phyloP scores from a whole-genome alignment of 176 grass and related monocot genomes.

The Rhipidocladum racemiflorum region DNA sequence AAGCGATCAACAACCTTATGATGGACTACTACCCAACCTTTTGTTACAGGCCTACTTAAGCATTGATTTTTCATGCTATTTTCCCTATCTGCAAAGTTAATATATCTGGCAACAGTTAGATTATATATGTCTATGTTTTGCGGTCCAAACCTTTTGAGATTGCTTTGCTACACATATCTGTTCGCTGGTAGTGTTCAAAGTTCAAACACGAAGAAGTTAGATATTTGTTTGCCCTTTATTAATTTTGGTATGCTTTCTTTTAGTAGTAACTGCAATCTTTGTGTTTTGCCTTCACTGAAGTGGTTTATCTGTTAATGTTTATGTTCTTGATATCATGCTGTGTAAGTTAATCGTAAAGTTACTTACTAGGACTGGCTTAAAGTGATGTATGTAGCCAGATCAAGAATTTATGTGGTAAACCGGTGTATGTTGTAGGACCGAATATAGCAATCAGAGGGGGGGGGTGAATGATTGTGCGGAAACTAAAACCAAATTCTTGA shows the following conservation, averaged over 20 bases:
- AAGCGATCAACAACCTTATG: background rate
- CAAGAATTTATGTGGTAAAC: conserved; percentile 1
- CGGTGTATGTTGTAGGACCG: no score
- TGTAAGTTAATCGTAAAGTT: background rate
- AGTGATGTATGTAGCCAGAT: background rate
- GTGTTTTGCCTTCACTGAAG: conserved; percentile 12
- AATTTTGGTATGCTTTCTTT: background rate
- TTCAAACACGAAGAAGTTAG: background rate
- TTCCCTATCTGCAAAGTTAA: background rate
- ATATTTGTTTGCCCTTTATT: conserved; percentile 3
- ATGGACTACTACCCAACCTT: background rate
- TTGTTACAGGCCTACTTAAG: conserved; percentile 7
- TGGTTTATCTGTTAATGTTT: background rate
- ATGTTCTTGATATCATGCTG: background rate
- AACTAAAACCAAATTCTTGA: no score
- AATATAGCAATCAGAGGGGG: no score
- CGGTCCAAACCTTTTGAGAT: background rate
- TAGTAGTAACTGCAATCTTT: background rate
- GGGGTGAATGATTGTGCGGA: no score
- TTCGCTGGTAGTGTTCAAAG: background rate
- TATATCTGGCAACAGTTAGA: background rate
- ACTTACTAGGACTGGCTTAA: background rate
- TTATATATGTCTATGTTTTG: background rate
- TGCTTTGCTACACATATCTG: background rate
- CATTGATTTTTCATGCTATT: background rate